Conservation (phyloP, 164 flowering plant species). For the Vitis labrusca region DNA sequence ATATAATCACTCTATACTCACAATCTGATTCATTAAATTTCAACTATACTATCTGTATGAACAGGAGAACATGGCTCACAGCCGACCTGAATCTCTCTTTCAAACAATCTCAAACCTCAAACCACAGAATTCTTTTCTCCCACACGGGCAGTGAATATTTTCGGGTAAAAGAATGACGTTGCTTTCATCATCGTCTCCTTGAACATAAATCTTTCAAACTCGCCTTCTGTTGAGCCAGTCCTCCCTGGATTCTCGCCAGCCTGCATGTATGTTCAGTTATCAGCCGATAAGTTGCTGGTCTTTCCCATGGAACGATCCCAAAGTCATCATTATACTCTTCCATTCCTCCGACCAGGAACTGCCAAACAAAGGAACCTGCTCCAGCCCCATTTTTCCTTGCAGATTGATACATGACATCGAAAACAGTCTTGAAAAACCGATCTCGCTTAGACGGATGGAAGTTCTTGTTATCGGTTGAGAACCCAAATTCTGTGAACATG, state of each 20-base stretch:
- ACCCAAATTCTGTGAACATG: slow-evolving; percentile 78
- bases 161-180: too few relatives aligned
- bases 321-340: slow-evolving; percentile 78
- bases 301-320: slow-evolving; percentile 80
- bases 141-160: too few relatives aligned
- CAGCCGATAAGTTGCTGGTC: slow-evolving; percentile 39
- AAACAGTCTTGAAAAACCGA: slow-evolving; percentile 42
- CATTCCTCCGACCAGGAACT: slow-evolving; percentile 80
- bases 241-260: slow-evolving; percentile 41
- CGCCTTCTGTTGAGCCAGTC: slow-evolving; percentile 16
- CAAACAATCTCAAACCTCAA: neutral
- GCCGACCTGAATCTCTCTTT: neutral
- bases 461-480: slow-evolving; percentile 55
- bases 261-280: slow-evolving; percentile 69
- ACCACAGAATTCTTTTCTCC: neutral
- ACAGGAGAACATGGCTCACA: neutral
- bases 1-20: neutral
- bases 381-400: slow-evolving; percentile 68
- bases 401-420: slow-evolving; percentile 62
- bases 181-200: slow-evolving; percentile 8
- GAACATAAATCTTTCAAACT: slow-evolving; percentile 44
- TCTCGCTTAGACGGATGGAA: slow-evolving; percentile 64
- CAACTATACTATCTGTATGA: neutral
- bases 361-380: slow-evolving; percentile 86
- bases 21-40: neutral